These are phyloP conservation scores for Durotheca rogersii DNA, from an alignment of 495 filamentous ascomycete species.

Conservation along the genomic window DNA sequence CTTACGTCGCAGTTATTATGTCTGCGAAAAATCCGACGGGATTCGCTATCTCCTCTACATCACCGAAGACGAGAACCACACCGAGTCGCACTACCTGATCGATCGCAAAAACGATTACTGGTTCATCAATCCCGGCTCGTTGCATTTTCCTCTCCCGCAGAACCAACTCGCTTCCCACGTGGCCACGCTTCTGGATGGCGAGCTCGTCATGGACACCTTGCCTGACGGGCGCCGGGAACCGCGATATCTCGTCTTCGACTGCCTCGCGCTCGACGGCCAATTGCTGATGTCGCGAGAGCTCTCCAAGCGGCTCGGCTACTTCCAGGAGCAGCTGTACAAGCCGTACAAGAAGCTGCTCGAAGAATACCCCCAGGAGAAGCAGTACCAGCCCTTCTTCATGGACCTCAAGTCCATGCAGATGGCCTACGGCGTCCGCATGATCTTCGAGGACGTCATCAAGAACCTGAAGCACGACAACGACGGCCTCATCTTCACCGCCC, in stretches of 20 bases:
- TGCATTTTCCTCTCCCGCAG: conserved; percentile 78
- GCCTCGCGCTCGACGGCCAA: conserved; percentile 76
- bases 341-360: conserved; percentile 74
- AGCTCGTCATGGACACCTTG: conserved; percentile 79
- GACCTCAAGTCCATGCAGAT: conserved; percentile 86
- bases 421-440: conserved; percentile 83
- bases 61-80: conserved; percentile 58
- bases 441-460: conserved; percentile 84
- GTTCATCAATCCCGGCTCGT: conserved; percentile 59
- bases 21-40: conserved; percentile 98
- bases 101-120: conserved; percentile 98
- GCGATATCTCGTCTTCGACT: conserved; percentile 90
- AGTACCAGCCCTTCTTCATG: conserved; percentile 72
- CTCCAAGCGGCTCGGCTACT: conserved; percentile 86
- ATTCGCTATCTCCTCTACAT: conserved; percentile 93
- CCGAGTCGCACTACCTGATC: conserved; percentile 71
- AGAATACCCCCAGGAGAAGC: conserved; percentile 66
- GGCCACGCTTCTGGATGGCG: conserved; percentile 85
- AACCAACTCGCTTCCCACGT: conserved; percentile 67
- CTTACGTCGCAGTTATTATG: conserved; percentile 69
- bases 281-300: conserved; percentile 71
- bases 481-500: conserved; percentile 94
- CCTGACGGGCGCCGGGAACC: conserved; percentile 63
- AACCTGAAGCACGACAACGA: conserved; percentile 88
- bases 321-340: conserved; percentile 72